Conservation (phyloP, 225 moss, liverwort and hornwort species). For the Bryoerythrophyllum caledonicum region DNA sequence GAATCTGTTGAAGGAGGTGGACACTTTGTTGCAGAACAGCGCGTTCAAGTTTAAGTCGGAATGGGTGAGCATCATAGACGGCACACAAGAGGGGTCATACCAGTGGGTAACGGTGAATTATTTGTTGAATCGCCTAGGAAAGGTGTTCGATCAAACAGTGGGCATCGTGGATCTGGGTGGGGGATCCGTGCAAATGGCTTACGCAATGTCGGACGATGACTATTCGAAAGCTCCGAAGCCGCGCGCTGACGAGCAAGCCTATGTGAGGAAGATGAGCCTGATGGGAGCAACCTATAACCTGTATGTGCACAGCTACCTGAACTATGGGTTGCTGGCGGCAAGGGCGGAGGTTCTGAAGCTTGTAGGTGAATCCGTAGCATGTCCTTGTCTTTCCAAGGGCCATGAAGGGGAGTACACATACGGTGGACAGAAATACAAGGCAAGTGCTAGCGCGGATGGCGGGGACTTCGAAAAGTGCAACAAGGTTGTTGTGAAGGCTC, state of each 20-base stretch:
- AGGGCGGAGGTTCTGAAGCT: conserved; percentile 78
- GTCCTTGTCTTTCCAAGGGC: conserved; percentile 73
- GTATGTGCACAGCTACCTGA: conserved; percentile 91
- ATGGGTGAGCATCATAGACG: conserved; percentile 90
- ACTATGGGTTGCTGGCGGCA: conserved; percentile 85
- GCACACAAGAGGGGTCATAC: conserved; percentile 88
- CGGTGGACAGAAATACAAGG: conserved; percentile 48
- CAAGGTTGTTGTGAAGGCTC: conserved; percentile 56
- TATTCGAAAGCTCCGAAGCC: conserved; percentile 60
- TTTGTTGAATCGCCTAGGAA: conserved; percentile 74
- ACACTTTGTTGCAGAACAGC: conserved; percentile 49
- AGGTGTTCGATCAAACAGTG: conserved; percentile 64
- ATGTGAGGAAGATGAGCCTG: conserved; percentile 65
- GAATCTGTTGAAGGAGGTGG: conserved; percentile 66
- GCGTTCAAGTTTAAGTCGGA: conserved; percentile 74
- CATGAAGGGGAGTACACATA: conserved; percentile 66
- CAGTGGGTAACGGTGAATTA: conserved; percentile 98
- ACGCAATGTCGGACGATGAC: conserved; percentile 80
- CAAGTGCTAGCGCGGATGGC: conserved; percentile 49
- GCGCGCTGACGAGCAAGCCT: conserved; percentile 44
- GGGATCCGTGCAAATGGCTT: conserved; percentile 96
- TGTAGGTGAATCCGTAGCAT: conserved; percentile 46
- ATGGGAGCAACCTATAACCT: conserved; percentile 71
- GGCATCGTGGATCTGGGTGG: conserved; percentile 96
- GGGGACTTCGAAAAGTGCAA: conserved; percentile 65